Percentiles rank a stretch among this genome's conserved stretches.
phyloP scores from a whole-genome alignment of 129 eudicot genomes.

The Oenanthe sinensis region DNA sequence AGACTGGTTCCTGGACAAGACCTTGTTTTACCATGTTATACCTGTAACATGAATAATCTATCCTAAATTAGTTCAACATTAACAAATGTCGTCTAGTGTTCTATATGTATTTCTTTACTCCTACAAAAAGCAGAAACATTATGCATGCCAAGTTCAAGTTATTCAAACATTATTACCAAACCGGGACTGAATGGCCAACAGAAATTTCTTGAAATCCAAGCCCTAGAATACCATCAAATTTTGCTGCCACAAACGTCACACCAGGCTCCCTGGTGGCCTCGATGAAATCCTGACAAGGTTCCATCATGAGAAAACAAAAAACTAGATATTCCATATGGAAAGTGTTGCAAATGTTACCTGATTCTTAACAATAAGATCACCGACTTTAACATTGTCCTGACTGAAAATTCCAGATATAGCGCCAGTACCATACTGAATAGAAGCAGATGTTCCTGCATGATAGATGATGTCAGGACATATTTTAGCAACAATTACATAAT shows the following conservation, averaged over 20 bases:
- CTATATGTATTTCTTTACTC: not conserved
- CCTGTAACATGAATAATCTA: conserved; percentile 1
- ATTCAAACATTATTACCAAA: conserved; percentile 40
- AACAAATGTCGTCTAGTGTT: not conserved
- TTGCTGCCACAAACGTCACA: conserved; percentile 54
- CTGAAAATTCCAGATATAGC: conserved; percentile 76
- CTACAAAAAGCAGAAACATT: not conserved
- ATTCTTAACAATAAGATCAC: conserved; percentile 51
- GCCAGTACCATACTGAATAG: conserved; percentile 70
- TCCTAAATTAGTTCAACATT: not conserved
- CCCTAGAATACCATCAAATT: conserved; percentile 89
- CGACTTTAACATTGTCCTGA: conserved; percentile 54
- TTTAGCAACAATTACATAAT: not conserved
- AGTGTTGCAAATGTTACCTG: conserved; percentile 39
- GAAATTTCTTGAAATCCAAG: conserved; percentile 81
- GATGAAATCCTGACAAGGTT: conserved; percentile 52
- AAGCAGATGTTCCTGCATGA: conserved; percentile 52
- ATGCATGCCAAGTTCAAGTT: not conserved
- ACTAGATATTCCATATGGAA: not conserved
- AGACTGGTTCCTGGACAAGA: conserved; percentile 45
- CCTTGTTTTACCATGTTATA: conserved; percentile 59
- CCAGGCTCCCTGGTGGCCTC: conserved; percentile 79
- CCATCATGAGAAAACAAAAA: not conserved
- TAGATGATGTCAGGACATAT: not conserved
- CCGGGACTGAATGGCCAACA: conserved; percentile 60